Evolutionary conservation across 169 alveolate genomes (phyloP).

Genomic region (Cryptosporidium andersoni): DNA sequence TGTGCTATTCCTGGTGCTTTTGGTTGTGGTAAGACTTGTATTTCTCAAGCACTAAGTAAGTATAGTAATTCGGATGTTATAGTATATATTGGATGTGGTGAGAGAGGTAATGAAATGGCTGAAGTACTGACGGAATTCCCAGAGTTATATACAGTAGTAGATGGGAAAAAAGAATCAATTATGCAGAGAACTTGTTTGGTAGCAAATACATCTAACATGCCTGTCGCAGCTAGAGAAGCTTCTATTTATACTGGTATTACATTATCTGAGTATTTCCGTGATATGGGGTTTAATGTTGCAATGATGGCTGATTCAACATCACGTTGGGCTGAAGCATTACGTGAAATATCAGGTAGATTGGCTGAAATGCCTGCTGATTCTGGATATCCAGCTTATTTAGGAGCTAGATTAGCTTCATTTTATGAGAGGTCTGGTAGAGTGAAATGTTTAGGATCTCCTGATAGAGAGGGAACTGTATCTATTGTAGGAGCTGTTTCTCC

Average conservation of each 20-base stretch:
- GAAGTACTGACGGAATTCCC: constrained; percentile 99
- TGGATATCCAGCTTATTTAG: constrained; percentile 99
- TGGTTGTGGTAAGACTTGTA: constrained; percentile 99
- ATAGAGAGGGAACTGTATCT: constrained; percentile 97
- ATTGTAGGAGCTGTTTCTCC: constrained; percentile 99
- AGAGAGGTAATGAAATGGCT: constrained; percentile 99
- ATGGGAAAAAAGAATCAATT: constrained; percentile 92
- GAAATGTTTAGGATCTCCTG: constrained; percentile 96
- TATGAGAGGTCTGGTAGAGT: constrained; percentile 96
- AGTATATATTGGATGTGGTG: constrained; percentile 99
- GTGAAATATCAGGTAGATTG: constrained; percentile 99
- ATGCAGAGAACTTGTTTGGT: constrained; percentile 99
- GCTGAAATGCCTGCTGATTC: constrained; percentile 99
- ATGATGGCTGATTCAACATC: constrained; percentile 99
- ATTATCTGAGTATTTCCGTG: constrained; percentile 98
- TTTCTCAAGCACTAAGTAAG: constrained; percentile 96
- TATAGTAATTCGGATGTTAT: constrained; percentile 95
- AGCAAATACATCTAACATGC: constrained; percentile 99
- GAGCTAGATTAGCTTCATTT: constrained; percentile 97
- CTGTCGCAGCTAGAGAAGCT: constrained; percentile 99
- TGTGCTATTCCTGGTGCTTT: constrained; percentile 99
- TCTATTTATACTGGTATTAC: constrained; percentile 98
- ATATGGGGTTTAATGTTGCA: constrained; percentile 97
- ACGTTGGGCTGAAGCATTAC: constrained; percentile 99
- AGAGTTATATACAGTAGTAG: constrained; percentile 90